These are phyloP conservation scores for Pseudonitzschia pungens DNA, from an alignment of 108 stramenopile species.

Conservation along the genomic window DNA sequence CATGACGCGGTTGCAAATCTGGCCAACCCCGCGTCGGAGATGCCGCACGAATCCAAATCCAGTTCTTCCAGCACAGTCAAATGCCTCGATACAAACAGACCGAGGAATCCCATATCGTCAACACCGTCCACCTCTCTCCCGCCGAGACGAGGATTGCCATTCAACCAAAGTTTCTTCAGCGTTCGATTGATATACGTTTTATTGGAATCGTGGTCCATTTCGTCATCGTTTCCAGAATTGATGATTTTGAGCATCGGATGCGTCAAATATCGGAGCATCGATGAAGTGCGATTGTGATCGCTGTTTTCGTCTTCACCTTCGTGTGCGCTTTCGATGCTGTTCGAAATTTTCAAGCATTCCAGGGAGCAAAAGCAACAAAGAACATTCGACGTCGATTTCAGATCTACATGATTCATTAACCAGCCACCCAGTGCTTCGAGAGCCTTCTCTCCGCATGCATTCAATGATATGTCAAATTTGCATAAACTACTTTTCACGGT, in stretches of 20 bases:
- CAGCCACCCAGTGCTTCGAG: not conserved
- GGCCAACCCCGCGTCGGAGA: not conserved
- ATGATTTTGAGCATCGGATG: not conserved
- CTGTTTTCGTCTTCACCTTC: no score
- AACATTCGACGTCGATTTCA: not conserved
- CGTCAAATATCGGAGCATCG: not conserved
- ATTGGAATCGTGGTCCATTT: not conserved
- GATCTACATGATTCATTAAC: not conserved
- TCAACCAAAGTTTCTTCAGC: not conserved
- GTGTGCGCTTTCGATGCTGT: no score
- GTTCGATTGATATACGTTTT: not conserved
- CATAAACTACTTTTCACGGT: not conserved
- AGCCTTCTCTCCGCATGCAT: not conserved
- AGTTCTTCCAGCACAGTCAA: not conserved
- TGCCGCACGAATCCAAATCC: not conserved
- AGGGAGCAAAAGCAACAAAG: not conserved
- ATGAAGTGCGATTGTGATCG: not conserved
- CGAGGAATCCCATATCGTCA: not conserved
- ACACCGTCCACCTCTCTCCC: not conserved
- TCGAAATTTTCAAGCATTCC: not conserved
- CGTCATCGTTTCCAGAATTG: no score
- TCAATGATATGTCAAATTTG: not conserved
- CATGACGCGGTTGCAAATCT: not conserved
- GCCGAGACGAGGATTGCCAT: not conserved
- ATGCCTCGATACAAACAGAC: not conserved